Evolutionary conservation across 106 monocot genomes (phyloP).

Genomic region (Dactylorhiza incarnata): DNA sequence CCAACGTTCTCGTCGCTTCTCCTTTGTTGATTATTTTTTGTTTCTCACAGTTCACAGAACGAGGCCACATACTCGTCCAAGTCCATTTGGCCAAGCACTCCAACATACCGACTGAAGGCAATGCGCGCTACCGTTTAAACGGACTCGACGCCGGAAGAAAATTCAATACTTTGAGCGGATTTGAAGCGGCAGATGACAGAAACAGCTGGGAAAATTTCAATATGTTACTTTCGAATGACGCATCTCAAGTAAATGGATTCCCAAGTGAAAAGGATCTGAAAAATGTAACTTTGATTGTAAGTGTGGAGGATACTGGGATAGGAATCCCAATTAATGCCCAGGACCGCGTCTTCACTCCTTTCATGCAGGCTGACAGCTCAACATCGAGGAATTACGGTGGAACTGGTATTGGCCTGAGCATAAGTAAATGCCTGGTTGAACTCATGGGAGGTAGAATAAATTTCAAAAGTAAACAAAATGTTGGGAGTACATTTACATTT

Average conservation of each 20-base stretch:
- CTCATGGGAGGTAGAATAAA: conserved; percentile 83
- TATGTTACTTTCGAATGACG: conserved; percentile 35
- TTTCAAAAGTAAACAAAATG: conserved; percentile 59
- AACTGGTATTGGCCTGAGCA: conserved; percentile 96
- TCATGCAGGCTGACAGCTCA: conserved; percentile 98
- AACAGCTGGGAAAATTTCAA: conserved; percentile 83
- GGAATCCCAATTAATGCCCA: conserved; percentile 91
- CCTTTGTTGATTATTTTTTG: background rate
- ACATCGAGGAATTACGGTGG: conserved; percentile 93
- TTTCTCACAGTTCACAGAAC: conserved; percentile 71
- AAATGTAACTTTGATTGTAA: conserved; percentile 53
- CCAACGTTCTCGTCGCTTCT: too few relatives aligned
- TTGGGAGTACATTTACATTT: conserved; percentile 97
- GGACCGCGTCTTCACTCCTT: conserved; percentile 84
- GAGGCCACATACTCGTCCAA: conserved; percentile 90
- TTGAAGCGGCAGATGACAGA: conserved; percentile 70
- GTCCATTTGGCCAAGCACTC: conserved; percentile 63
- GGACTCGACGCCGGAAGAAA: conserved; percentile 6
- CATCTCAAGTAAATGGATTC: conserved; percentile 13
- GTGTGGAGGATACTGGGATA: conserved; percentile 91
- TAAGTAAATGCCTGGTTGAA: conserved; percentile 95
- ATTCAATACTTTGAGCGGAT: conserved; percentile 71
- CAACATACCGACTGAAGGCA: conserved; percentile 14
- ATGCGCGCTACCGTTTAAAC: conserved; percentile 24
- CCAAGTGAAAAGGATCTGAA: conserved; percentile 17